phyloP scores from a whole-genome alignment of 208 protist species.

The Angomonas ambiguus region DNA sequence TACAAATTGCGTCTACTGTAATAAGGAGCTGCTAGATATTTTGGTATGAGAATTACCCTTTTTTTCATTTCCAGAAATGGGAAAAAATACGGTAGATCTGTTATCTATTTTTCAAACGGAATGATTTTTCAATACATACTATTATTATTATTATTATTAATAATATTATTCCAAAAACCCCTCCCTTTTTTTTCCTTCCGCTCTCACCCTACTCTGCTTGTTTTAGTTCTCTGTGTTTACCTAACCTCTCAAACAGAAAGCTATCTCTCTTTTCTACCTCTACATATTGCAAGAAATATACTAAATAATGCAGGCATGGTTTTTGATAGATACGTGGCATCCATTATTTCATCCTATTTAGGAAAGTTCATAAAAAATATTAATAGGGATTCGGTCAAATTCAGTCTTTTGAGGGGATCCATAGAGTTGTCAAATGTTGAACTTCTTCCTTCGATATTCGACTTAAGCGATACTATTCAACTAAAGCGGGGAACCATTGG shows the following conservation, averaged over 20 bases:
- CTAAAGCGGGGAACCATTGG: slow-evolving; percentile 37
- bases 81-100: slow-evolving; percentile 1
- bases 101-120: slow-evolving; percentile 17
- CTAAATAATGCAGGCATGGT: slow-evolving; percentile 43
- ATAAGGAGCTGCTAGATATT: slow-evolving; percentile 38
- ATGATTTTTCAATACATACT: slow-evolving; percentile 10
- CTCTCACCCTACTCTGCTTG: slow-evolving; percentile 9
- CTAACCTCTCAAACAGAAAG: slow-evolving; percentile 1
- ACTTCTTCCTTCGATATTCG: slow-evolving; percentile 29
- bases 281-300: not conserved
- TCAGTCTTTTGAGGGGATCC: slow-evolving; percentile 50
- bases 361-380: slow-evolving; percentile 59
- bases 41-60: slow-evolving; percentile 29
- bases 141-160: slow-evolving; percentile 12
- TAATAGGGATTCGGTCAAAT: slow-evolving; percentile 43
- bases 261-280: slow-evolving; percentile 3
- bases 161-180: not conserved
- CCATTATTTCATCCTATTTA: slow-evolving; percentile 46
- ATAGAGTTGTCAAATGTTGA: slow-evolving; percentile 65
- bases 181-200: slow-evolving; percentile 11
- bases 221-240: slow-evolving; percentile 4
- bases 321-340: slow-evolving; percentile 51
- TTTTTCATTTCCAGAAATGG: not conserved
- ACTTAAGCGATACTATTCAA: slow-evolving; percentile 25
- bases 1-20: slow-evolving; percentile 73